Evolutionary conservation across 2,329 filamentous ascomycete species (phyloP).

Genomic region (Nothomitra cinnamomea): DNA sequence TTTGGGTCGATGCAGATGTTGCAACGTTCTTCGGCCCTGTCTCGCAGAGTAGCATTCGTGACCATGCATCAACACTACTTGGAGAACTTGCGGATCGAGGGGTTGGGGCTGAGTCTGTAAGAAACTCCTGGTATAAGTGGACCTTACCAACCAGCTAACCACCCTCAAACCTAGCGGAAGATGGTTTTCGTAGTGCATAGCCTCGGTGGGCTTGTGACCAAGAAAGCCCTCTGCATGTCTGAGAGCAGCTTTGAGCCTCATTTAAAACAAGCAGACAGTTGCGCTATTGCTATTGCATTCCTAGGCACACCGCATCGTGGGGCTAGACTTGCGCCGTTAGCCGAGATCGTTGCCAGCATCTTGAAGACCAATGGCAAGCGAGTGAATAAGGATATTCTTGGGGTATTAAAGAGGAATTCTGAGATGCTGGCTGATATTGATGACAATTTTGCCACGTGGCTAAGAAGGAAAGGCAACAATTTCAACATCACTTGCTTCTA

Average conservation of each 20-base stretch:
- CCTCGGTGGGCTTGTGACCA: not conserved
- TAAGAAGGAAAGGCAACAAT: not conserved
- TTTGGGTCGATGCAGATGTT: conserved; percentile 9
- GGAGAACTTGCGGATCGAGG: not conserved
- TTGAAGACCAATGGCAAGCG: not conserved
- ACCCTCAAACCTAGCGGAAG: not conserved
- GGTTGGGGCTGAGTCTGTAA: not conserved
- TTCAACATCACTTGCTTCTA: conserved; percentile 7
- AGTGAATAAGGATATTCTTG: conserved; percentile 5
- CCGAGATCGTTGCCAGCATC: not conserved
- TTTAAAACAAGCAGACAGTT: not conserved
- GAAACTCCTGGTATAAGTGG: too few species aligned
- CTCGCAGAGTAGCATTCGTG: not conserved
- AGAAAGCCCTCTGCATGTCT: not conserved
- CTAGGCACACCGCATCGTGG: conserved; percentile 8
- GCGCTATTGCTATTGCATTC: conserved; percentile 2
- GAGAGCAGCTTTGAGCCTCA: not conserved
- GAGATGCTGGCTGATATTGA: conserved; percentile 5
- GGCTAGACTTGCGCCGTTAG: not conserved
- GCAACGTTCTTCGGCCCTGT: conserved; percentile 3
- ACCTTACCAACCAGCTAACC: not conserved
- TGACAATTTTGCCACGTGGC: conserved; percentile 4
- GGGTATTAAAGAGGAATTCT: conserved; percentile 4
- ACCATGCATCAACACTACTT: not conserved
- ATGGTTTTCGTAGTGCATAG: not conserved